Base-by-base conservation (phyloP, 805 yeast genomes). In the Candida insectorum region DNA sequence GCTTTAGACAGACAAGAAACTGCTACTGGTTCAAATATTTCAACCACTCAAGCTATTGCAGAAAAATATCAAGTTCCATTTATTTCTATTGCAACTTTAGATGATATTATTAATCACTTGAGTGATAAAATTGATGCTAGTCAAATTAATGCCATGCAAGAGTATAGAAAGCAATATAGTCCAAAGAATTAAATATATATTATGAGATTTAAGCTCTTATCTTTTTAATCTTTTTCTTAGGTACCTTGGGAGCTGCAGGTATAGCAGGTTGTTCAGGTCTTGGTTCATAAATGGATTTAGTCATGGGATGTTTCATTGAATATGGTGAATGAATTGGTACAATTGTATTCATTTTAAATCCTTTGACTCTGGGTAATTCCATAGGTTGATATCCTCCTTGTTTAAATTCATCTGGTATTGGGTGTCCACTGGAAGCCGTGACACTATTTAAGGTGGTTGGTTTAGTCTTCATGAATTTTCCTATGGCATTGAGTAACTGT, bases 1-100 rank as follows among this genome's bases (percentile, higher is more conserved):
- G 95, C 96, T 6, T 75, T 93, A 47, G 98, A 93, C 60, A 81
- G 98, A 71, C 95, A 89, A 69, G 98, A 93, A 65, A 80, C 93
- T 30, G 81, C 85, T 23, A 75, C 69, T 20, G 82, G 78, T 47
- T 69, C 79, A 25, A 71, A 71, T 26, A 58, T 69, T 47, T 81
- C 93, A 46, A 95, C 97, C 30, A 85, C 96, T 4, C 82, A 81
- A 55, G 79, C 79, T 15, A 93, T 91, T 17, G 65, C 85, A 32
- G 67, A 77, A 51, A 75, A 71, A 52, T 82, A 81, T 55, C 71
- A 73, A 24, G 84, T 91, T 36, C 97, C 97, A 2, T 96, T 93
- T 16, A 59, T 84, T 36, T 77, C 84, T 31, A 89, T 93, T 48
- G 88, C 88, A 24, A 70, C 77, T 26, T 72, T 93, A 55, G 68